Base-by-base conservation (phyloP, 1,284 basidiomycete genomes). In the Trametes polyzona region DNA sequence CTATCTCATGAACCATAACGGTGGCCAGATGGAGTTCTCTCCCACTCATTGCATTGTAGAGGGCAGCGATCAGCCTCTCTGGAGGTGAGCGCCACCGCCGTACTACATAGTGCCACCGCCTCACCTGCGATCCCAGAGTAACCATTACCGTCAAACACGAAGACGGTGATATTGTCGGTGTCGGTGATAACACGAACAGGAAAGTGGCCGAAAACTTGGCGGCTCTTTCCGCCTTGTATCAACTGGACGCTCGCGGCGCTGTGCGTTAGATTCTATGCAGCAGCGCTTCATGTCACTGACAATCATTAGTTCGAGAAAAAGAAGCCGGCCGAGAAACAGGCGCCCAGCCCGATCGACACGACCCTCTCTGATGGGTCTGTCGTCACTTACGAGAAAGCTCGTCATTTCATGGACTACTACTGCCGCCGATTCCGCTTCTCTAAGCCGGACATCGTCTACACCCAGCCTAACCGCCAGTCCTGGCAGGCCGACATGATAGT, bases 321-420 rank as follows among this genome's bases (percentile, higher is more conserved):
- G 39, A 59, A 61, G 44, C 49, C 53, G 19, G 24, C 19, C 6
- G 27, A 33, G 3, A 50, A 55, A 29, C 43, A 47, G 19, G 42
- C 26, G 7, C 11, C 32, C 2, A 33, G 11, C 17, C 41, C 61
- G 0, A 37, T 59, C n/a, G 58, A 74, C 23, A 70, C 74, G 32
- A 69, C 67, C 5, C 79, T 97, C 19, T 83, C 85, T 16, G 89
- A 95, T 68, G 87, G 87, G 23, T 80, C 85, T 4, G 66, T 74
- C 24, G 81, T 96, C 62, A 78, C 77, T 7, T 87, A 89, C 46
- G 92, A 95, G 56, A 83, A 84, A 46, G 94, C 95, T 0, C 86
- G 90, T 52, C 86, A 86, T 63, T 98, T 98, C 75, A 95, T 98
- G 88, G 95, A 96, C 65, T 98, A 92, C 69, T 98, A 98, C 71